Conservation (phyloP, 495 filamentous ascomycete species). For the Penicillium crystallinum region DNA sequence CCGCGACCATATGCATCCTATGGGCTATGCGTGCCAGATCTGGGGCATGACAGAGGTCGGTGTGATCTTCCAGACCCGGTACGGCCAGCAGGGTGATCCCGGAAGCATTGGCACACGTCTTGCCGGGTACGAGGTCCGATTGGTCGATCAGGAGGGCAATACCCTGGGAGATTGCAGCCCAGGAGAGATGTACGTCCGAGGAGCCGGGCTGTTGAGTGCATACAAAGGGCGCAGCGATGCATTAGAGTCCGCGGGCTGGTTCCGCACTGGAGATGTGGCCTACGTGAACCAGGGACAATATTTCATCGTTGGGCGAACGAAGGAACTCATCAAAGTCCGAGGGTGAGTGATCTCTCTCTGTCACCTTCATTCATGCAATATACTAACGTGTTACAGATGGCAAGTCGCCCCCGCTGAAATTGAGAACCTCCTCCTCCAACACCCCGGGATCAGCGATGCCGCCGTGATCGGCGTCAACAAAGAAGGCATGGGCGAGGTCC, state of each 20-base stretch:
- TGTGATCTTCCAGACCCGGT: constrained; percentile 49
- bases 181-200: constrained; percentile 52
- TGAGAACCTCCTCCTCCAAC: constrained; percentile 68
- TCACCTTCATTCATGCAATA: background rate
- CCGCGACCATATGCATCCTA: constrained; percentile 33
- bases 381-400: constrained; percentile 24
- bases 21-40: constrained; percentile 33
- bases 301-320: constrained; percentile 73
- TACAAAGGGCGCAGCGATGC: constrained; percentile 39
- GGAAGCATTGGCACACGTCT: constrained; percentile 64
- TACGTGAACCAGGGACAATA: constrained; percentile 55
- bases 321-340: constrained; percentile 69
- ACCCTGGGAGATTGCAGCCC: constrained; percentile 44
- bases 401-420: constrained; percentile 89
- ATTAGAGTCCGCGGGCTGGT: constrained; percentile 59
- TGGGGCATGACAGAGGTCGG: constrained; percentile 48
- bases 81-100: constrained; percentile 30
- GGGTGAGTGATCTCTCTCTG: constrained; percentile 26
- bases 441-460: constrained; percentile 63
- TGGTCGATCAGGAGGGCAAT: constrained; percentile 49
- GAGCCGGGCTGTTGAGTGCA: constrained; percentile 28
- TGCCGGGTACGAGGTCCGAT: constrained; percentile 57
- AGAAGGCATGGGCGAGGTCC: constrained; percentile 57
- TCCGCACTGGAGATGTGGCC: constrained; percentile 72
- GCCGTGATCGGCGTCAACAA: constrained; percentile 70